Base-by-base conservation (phyloP, 495 filamentous ascomycete species). In the Darksidea phi region DNA sequence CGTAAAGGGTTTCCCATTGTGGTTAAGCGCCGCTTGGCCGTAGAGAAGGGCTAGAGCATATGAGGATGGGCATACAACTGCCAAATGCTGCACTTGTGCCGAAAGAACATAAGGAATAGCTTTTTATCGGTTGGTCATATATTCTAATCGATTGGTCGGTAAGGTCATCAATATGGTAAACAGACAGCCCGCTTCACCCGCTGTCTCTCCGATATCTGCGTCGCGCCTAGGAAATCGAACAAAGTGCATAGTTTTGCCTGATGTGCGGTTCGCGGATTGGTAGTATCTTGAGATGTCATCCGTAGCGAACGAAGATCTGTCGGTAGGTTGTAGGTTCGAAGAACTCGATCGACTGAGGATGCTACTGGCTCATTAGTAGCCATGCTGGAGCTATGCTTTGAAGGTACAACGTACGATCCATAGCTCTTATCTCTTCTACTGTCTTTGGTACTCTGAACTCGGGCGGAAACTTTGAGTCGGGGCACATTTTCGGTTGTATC, bases 401-500 rank as follows among this genome's bases (percentile, higher is more conserved):
- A 11, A 50, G 2, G 15, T 1, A 8, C 11, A 20, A 66, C 63
- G 25, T 67, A 70, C 67, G 55, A 26, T 72, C 67, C 47, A 74
- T 64, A 3, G 63, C 21, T 45, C 54, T 61, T 18, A 73, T 25
- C 43, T 72, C 72, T 23, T 73, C 66, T 5, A 76, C 24, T 37
- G 71, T 68, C 46, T 55, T 70, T 23, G 66, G 67, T 0, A 60
- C 42, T 34, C 49, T 50, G 52, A 75, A 76, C 15, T 74, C 62
- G 0, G 28, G 20, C 10, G 74, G 74, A 43, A 72, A 74, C 18
- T 62, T 50, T 10, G 68, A 70, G 47, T 74, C 62, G 12, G 10
- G 26, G 32, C 68, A 73, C 70, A 76, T 69, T 59, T 68, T 76
- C 2, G 74, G 74, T 36, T 76, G 73, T 28, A 77, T 25, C 41